Base-by-base conservation (phyloP, 352 stramenopile genomes). In the Phytophthora fragariaefolia region DNA sequence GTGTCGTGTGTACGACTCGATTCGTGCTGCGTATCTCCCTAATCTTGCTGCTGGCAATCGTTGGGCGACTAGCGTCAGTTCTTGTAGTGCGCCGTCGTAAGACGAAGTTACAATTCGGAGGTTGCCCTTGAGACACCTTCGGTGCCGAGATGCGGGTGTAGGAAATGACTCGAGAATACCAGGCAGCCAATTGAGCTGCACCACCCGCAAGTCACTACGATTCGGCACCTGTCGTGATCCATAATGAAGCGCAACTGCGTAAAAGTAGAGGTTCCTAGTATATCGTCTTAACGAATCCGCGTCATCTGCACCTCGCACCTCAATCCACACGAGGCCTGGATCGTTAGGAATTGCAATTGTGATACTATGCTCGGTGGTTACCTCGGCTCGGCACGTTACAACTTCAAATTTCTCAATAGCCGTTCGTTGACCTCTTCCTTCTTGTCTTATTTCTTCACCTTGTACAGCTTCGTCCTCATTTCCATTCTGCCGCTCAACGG, bases 161-260 rank as follows among this genome's bases (percentile, higher is more conserved):
- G 76, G 80, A 26, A 69, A 82, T 22, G 51, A 83, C 57, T 87
- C 74, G 12, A 91, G 61, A 0, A 77, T 60, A 13, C 80, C 80
- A 4, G 82, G 82, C 9, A 89, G 66, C 82, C 82, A 91, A 4
- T 66, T 62, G 10, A 82, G 36, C 9, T 83, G 58, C 12, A 91
- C 2, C 20, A 24, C 55, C 50, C 46, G 55, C 24, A 58, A 38
- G 30, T 56, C 45, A 10, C 26, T 51, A 23, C 45, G 53, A 4
- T 56, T 55, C 24, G 57, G 40, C 7, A 68, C 26, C 42, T 30
- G 46, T 27, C 38, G 63, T 38, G 58, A 66, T 8, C 64, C 82
- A 36, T 75, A 63, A 32, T 80, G 73, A 4, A 87, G 55, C 36
- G 65, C 62, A 20, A 68, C 53, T 22, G 66, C 64, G 63, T 73